Evolutionary conservation across 2,329 filamentous ascomycete species (phyloP).

Genomic region (Juglanconis sp.): DNA sequence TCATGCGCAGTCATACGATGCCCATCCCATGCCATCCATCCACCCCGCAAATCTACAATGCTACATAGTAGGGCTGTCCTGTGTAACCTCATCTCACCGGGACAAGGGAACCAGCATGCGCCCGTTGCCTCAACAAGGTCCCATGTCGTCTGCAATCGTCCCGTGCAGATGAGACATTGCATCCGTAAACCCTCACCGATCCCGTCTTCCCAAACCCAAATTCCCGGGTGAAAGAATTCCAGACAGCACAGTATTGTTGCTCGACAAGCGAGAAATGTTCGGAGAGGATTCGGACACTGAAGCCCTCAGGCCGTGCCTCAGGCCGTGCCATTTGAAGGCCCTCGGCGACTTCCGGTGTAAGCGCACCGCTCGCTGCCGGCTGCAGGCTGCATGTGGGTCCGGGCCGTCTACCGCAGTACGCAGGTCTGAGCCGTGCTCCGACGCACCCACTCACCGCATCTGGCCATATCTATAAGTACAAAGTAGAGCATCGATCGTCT

Average conservation of each 20-base stretch:
- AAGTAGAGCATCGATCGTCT: neutral
- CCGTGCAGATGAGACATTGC: constrained; percentile 7
- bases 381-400: constrained; percentile 17
- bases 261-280: neutral
- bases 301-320: neutral
- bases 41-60: constrained; percentile 1
- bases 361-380: constrained; percentile 15
- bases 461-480: neutral
- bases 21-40: neutral
- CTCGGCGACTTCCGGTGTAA: constrained; percentile 30
- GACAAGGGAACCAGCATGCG: constrained; percentile 3
- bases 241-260: neutral
- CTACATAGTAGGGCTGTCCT: neutral
- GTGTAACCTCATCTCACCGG: constrained; percentile 12
- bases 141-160: neutral
- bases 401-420: constrained; percentile 15
- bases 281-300: too few relatives aligned
- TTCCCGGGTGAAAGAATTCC: neutral
- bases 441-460: neutral
- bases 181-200: neutral
- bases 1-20: constrained; percentile 8
- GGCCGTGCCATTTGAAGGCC: neutral
- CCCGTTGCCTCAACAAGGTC: neutral
- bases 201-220: neutral
- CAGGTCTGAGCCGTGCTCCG: constrained; percentile 1